Evolutionary conservation across 2,329 filamentous ascomycete genomes (phyloP), one percentile per base, ranked within the genome.

Genomic region (Colletotrichum sp.): DNA sequence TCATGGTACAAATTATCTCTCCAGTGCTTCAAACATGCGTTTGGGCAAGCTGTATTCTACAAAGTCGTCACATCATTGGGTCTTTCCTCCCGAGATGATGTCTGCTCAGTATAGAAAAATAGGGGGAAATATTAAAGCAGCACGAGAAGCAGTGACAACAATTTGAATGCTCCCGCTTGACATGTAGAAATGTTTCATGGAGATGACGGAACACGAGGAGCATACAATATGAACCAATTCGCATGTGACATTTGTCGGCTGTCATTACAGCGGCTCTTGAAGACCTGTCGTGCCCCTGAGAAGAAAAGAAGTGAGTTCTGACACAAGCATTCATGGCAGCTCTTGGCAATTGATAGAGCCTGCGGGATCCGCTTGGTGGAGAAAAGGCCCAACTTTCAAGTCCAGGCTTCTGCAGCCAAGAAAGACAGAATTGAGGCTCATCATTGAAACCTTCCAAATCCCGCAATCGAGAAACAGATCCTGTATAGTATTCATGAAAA

Each of bases 1-100:
- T 13, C n/a, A 49, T 13, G 18, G 9, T 21, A 4, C 44, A 21
- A 2, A 49, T 13, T 6, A 21, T 13, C 44, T 13, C 10, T 49
- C 44, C 1, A 10, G 1, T 44, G 18, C 18, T 2, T 44, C 39
- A 44, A 44, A 44, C 0, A n/a, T 44, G 39, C 39, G 6, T 44
- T n/a, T 6, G 5, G 18, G 3, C 5, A n/a, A 2, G 1, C 2
- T n/a, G 39, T n/a, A 6, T 12, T 44, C 5, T 12, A n/a, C 5
- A 44, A n/a, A 44, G 39, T n/a, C 18, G 18, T 44, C 18, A 6
- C 39, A 44, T 3, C 39, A n/a, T 44, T 6, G 0, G 18, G 0
- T 2, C 1, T 44, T 44, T 44, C 9, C 36, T 18, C 2, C 16
- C 2, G 39, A 12, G 1, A 44, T 6, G 8, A 44, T 44, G 3